phyloP scores from a whole-genome alignment of 805 yeast genomes.

The Ogataea chonburiensis region DNA sequence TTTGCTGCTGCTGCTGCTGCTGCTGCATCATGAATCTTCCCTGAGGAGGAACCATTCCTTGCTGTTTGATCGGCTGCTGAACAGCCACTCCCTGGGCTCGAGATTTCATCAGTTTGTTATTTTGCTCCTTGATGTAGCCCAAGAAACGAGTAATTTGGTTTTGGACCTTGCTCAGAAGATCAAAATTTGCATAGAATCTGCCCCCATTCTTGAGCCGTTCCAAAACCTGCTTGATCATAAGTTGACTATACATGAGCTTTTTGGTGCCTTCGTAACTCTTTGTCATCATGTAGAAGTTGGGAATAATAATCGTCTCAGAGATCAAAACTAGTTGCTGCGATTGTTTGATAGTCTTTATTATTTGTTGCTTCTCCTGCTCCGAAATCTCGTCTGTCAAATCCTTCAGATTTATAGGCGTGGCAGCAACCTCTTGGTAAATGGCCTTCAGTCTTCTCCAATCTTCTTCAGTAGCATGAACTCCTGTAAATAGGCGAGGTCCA shows the following conservation, averaged over 20 bases:
- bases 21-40: constrained; percentile 22
- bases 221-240: constrained; percentile 72
- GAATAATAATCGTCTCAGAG: constrained; percentile 68
- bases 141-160: constrained; percentile 73
- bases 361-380: constrained; percentile 61
- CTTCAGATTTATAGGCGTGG: constrained; percentile 62
- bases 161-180: constrained; percentile 65
- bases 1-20: constrained; percentile 16
- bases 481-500: constrained; percentile 32
- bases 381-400: constrained; percentile 63
- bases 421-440: constrained; percentile 67
- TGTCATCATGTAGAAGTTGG: constrained; percentile 74
- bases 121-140: constrained; percentile 66
- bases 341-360: constrained; percentile 51
- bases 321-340: constrained; percentile 61
- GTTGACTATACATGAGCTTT: constrained; percentile 72
- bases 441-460: constrained; percentile 60
- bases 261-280: constrained; percentile 74
- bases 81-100: constrained; percentile 21
- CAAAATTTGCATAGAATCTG: constrained; percentile 69
- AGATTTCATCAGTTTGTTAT: constrained; percentile 28
- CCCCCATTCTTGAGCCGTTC: constrained; percentile 54
- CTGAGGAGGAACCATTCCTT: constrained; percentile 19
- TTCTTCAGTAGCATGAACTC: constrained; percentile 50
- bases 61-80: constrained; percentile 18